These are phyloP conservation scores for Solanum hybrid DNA, from an alignment of 305 asterid genomes.

Conservation along the genomic window DNA sequence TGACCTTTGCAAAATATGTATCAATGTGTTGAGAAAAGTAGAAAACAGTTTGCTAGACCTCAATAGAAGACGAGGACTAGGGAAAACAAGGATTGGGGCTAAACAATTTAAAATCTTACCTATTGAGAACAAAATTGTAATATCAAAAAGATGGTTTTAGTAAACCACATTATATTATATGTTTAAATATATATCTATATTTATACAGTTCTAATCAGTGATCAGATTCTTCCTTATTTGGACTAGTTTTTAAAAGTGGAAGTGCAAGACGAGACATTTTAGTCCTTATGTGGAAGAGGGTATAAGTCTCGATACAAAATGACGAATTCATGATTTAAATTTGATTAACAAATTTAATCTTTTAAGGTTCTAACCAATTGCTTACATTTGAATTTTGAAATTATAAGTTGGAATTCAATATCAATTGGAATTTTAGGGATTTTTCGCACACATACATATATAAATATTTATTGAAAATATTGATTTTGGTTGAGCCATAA, in stretches of 20 bases:
- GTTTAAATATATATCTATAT: neutral
- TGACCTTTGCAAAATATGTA: neutral
- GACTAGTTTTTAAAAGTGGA: neutral
- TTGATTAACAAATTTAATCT: neutral
- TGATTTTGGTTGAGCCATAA: neutral
- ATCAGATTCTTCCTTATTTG: neutral
- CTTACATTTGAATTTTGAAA: neutral
- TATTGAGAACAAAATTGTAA: neutral
- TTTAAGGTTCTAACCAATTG: neutral
- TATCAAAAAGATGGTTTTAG: neutral
- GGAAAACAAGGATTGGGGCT: neutral
- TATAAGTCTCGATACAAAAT: neutral
- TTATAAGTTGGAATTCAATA: neutral
- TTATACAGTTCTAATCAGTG: neutral
- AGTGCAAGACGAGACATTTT: neutral
- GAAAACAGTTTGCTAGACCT: neutral
- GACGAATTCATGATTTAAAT: neutral
- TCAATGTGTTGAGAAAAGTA: neutral
- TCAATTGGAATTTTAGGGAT: neutral
- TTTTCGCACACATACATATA: neutral
- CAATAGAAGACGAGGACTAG: neutral
- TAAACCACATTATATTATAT: neutral
- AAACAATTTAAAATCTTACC: neutral
- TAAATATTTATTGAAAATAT: neutral
- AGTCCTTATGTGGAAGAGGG: neutral